phyloP scores from a whole-genome alignment of 352 stramenopile species.

The Synura sp. region DNA sequence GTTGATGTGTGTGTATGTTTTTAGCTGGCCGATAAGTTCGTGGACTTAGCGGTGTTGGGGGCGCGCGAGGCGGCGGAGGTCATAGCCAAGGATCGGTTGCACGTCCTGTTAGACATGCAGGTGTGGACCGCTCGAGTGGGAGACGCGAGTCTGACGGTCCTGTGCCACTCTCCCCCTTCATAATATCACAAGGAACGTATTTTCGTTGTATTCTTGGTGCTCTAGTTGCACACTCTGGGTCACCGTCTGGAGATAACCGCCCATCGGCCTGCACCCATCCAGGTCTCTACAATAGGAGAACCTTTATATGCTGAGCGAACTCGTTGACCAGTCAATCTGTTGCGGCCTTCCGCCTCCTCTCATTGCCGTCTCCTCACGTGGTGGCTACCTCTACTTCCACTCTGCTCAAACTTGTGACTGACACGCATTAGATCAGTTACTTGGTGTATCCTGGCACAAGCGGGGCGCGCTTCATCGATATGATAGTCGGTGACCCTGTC shows the following conservation, averaged over 20 bases:
- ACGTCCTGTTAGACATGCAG: constrained; percentile 44
- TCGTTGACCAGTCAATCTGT: no score
- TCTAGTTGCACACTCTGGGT: constrained; percentile 64
- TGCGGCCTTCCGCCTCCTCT: no score
- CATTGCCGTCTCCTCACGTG: no score
- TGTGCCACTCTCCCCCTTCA: constrained; percentile 51
- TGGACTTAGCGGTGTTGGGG: not conserved
- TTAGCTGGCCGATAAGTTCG: not conserved
- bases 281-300: no score
- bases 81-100: constrained; percentile 53
- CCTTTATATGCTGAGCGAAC: no score
- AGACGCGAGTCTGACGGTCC: no score
- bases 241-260: constrained; percentile 57
- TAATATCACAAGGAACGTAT: constrained; percentile 55
- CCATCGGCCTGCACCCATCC: constrained; percentile 56
- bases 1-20: no score
- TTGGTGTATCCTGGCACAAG: constrained; percentile 69
- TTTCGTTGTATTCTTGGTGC: constrained; percentile 61
- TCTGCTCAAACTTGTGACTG: no score
- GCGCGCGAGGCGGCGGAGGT: not conserved
- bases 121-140: constrained; percentile 43
- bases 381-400: no score
- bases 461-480: constrained; percentile 63
- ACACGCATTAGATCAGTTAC: constrained; percentile 72
- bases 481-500: constrained; percentile 59